Evolutionary conservation across 2,329 filamentous ascomycete species (phyloP).

Genomic region (Akanthomyces lecanii): DNA sequence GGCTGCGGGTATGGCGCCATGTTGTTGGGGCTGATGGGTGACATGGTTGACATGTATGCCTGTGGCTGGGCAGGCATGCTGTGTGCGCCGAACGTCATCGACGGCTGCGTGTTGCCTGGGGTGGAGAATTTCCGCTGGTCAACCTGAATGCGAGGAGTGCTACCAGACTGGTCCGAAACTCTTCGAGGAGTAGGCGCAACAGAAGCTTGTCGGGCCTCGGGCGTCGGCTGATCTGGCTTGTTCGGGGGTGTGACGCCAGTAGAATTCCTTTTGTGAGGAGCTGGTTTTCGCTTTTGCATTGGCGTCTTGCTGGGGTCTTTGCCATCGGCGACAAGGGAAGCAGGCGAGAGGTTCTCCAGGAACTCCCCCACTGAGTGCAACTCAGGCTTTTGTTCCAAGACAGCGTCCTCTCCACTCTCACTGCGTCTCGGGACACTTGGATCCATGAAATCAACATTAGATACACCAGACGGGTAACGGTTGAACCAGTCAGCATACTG

Average conservation of each 20-base stretch:
- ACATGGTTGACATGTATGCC: constrained; percentile 42
- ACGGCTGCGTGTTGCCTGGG: constrained; percentile 21
- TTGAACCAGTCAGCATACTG: constrained; percentile 99
- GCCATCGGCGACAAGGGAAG: constrained; percentile 46
- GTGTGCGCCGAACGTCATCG: constrained; percentile 37
- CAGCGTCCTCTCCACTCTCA: constrained; percentile 79
- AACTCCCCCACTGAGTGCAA: constrained; percentile 94
- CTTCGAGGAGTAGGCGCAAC: background rate
- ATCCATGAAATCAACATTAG: constrained; percentile 77
- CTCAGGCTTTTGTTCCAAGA: constrained; percentile 82
- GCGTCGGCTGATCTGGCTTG: constrained; percentile 22
- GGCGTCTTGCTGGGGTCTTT: constrained; percentile 22
- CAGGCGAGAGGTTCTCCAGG: constrained; percentile 72
- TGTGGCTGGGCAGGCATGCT: constrained; percentile 37
- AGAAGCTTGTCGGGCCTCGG: constrained; percentile 2
- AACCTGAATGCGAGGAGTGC: constrained; percentile 29
- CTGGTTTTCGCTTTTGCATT: constrained; percentile 33
- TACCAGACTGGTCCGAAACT: constrained; percentile 12
- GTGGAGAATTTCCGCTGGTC: constrained; percentile 39
- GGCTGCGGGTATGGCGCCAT: constrained; percentile 36
- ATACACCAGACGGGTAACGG: constrained; percentile 87
- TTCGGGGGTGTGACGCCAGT: constrained; percentile 19
- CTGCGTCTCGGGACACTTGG: constrained; percentile 63
- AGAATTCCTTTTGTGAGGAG: constrained; percentile 33
- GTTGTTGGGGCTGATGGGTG: constrained; percentile 50